Evolutionary conservation across 495 filamentous ascomycete species (phyloP).

Genomic region (Collariella sp.): DNA sequence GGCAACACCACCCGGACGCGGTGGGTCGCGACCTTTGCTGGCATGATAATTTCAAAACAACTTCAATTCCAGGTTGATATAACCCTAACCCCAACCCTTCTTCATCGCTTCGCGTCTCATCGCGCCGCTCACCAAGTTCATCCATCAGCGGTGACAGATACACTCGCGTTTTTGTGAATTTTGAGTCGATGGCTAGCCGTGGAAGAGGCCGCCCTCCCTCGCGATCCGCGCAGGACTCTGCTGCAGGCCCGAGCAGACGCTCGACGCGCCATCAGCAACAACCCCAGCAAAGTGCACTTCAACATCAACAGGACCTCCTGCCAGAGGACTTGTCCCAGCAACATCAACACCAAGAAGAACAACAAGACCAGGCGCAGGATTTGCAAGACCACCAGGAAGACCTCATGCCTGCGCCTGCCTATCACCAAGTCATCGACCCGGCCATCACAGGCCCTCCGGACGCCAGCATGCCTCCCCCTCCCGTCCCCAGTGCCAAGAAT

Average conservation of each 20-base stretch:
- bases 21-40: constrained; percentile 1
- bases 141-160: neutral
- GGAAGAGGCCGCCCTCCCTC: constrained; percentile 17
- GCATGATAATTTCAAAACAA: constrained; percentile 19
- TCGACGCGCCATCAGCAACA: constrained; percentile 22
- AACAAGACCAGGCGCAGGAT: constrained; percentile 1
- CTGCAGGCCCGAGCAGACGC: constrained; percentile 15
- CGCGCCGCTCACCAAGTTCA: neutral
- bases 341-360: constrained; percentile 9
- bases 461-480: constrained; percentile 21
- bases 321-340: neutral
- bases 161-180: neutral
- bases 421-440: constrained; percentile 15
- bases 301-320: neutral
- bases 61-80: constrained; percentile 6
- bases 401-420: neutral
- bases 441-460: constrained; percentile 16
- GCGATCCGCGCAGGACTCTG: constrained; percentile 11
- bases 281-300: constrained; percentile 1
- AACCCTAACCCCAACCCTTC: constrained; percentile 35
- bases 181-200: constrained; percentile 16
- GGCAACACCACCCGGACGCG: neutral
- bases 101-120: constrained; percentile 1
- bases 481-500: constrained; percentile 13
- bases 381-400: neutral